Conservation (phyloP, 495 filamentous ascomycete genomes). For the Poronia punctata region DNA sequence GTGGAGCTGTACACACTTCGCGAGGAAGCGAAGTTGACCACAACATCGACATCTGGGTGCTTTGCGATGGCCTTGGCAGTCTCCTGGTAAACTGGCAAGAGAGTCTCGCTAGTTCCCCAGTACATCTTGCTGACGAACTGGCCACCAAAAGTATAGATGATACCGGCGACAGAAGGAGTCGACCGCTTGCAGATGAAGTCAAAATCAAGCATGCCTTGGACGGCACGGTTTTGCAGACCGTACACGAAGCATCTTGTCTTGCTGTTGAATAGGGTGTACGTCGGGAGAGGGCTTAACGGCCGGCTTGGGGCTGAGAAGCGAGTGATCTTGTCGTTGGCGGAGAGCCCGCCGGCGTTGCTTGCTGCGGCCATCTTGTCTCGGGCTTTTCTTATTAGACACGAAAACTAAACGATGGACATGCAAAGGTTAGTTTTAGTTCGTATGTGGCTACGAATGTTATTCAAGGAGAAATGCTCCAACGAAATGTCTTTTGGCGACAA, state of each 20-base stretch:
- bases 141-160: conserved; percentile 99
- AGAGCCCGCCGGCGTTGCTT: conserved; percentile 41
- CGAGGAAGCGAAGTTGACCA: conserved; percentile 99
- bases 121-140: conserved; percentile 99
- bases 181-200: conserved; percentile 99
- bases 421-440: conserved; percentile 1
- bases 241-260: conserved; percentile 99
- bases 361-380: conserved; percentile 38
- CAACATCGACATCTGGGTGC: conserved; percentile 92
- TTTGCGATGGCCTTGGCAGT: conserved; percentile 91
- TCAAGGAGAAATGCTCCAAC: no score
- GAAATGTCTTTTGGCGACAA: no score
- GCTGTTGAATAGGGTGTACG: conserved; percentile 89
- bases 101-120: conserved; percentile 99
- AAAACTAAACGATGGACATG: not conserved
- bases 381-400: conserved; percentile 3
- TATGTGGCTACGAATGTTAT: no score
- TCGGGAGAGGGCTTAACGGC: conserved; percentile 74
- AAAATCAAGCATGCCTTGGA: conserved; percentile 99
- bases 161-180: conserved; percentile 94
- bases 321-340: conserved; percentile 96
- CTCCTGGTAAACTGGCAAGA: conserved; percentile 96
- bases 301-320: conserved; percentile 91
- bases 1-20: conserved; percentile 97
- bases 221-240: conserved; percentile 93